Evolutionary conservation across 768 basidiomycete genomes (phyloP).

Genomic region (Mrakia gelida): DNA sequence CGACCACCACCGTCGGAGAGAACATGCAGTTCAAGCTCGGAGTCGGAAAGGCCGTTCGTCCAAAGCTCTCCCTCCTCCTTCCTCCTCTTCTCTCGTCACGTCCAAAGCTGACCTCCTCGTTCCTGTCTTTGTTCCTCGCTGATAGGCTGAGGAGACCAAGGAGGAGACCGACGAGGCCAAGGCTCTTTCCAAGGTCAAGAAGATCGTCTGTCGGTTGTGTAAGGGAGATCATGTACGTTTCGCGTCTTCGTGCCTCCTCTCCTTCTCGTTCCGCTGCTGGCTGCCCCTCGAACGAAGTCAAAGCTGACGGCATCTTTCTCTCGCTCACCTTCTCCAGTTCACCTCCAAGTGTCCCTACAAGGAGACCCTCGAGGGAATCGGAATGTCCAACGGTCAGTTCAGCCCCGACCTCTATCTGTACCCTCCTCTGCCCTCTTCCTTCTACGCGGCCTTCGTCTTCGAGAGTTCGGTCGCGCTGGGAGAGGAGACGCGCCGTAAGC

Average conservation of each 20-base stretch:
- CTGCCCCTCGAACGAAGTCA: too few species aligned
- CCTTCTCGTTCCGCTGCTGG: background rate
- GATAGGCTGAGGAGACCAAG: constrained; percentile 34
- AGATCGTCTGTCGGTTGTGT: constrained; percentile 87
- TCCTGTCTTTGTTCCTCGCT: background rate
- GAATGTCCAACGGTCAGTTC: constrained; percentile 35
- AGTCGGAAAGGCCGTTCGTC: constrained; percentile 50
- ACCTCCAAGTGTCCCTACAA: constrained; percentile 98
- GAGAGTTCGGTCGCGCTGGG: background rate
- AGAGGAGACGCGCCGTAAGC: too few species aligned
- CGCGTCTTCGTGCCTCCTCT: background rate
- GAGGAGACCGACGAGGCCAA: constrained; percentile 44
- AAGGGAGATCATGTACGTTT: constrained; percentile 70
- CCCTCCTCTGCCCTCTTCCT: constrained; percentile 1
- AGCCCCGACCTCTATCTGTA: background rate
- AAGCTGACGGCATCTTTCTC: background rate
- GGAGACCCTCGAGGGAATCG: constrained; percentile 78
- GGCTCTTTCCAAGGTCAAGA: constrained; percentile 57
- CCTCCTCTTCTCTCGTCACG: background rate
- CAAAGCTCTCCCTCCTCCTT: background rate
- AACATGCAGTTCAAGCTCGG: constrained; percentile 60
- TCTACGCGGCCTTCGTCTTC: background rate
- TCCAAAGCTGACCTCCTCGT: background rate
- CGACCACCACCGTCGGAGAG: constrained; percentile 88
- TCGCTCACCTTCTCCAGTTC: constrained; percentile 48